Conservation (phyloP, 2,329 filamentous ascomycete genomes). For the Ceratocystis variospora region DNA sequence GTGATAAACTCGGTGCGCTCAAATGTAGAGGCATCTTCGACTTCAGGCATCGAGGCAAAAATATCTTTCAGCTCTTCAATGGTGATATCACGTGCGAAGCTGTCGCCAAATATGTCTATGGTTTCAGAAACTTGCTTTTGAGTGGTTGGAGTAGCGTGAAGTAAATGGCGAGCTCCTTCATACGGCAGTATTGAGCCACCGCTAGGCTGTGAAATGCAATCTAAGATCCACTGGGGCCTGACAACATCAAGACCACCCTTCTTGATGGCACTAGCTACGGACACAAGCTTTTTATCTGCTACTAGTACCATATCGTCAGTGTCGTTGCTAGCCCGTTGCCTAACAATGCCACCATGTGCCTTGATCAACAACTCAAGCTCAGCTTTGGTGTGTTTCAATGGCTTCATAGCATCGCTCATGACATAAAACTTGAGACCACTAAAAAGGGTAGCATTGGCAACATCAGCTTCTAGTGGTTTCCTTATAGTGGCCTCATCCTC, state of each 20-base stretch:
- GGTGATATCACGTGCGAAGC: constrained; percentile 57
- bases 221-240: constrained; percentile 66
- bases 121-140: constrained; percentile 40
- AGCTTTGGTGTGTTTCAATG: constrained; percentile 59
- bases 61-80: constrained; percentile 47
- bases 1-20: constrained; percentile 38
- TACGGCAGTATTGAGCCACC: constrained; percentile 50
- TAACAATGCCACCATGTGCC: constrained; percentile 64
- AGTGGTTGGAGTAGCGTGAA: constrained; percentile 46
- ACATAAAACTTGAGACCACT: constrained; percentile 68
- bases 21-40: constrained; percentile 26
- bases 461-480: background rate
- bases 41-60: constrained; percentile 37
- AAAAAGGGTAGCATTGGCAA: constrained; percentile 50
- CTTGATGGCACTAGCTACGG: constrained; percentile 72
- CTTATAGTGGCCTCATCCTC: background rate
- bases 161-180: constrained; percentile 49
- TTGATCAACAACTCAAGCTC: constrained; percentile 74
- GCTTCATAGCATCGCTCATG: constrained; percentile 58
- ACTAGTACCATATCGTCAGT: constrained; percentile 46
- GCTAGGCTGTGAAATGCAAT: constrained; percentile 52
- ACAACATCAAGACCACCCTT: constrained; percentile 57
- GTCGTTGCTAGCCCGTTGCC: constrained; percentile 51
- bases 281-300: constrained; percentile 67
- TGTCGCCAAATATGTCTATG: constrained; percentile 68